phyloP scores from a whole-genome alignment of 106 monocot genomes.

The Dioscorea zingiberensis region DNA sequence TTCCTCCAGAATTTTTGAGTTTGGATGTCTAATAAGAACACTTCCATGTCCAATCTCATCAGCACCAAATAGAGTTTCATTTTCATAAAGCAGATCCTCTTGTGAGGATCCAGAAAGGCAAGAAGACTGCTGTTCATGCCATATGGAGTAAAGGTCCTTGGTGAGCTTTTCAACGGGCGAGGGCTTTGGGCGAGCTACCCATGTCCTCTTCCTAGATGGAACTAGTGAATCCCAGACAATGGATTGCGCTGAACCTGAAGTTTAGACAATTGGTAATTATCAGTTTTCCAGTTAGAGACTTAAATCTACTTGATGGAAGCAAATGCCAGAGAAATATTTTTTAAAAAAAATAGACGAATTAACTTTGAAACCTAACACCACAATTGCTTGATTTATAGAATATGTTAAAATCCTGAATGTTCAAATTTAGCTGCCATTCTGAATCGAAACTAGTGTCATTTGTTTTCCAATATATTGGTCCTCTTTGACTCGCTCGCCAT shows the following conservation, averaged over 20 bases:
- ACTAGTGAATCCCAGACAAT: conserved; percentile 67
- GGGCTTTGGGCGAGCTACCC: conserved; percentile 46
- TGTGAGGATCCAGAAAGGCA: conserved; percentile 52
- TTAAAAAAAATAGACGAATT: too few relatives aligned
- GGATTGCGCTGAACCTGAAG: conserved; percentile 74
- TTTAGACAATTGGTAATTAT: neutral
- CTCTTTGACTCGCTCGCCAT: too few relatives aligned
- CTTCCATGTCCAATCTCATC: conserved; percentile 83
- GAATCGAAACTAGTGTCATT: too few relatives aligned
- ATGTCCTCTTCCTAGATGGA: conserved; percentile 75
- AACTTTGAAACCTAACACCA: too few relatives aligned
- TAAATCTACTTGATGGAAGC: too few relatives aligned
- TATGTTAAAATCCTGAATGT: too few relatives aligned
- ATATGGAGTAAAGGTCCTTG: conserved; percentile 73
- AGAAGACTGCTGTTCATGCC: conserved; percentile 67
- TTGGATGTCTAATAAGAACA: conserved; percentile 65
- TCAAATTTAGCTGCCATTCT: too few relatives aligned
- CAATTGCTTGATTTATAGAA: too few relatives aligned
- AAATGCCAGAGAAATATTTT: too few relatives aligned
- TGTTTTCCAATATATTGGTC: too few relatives aligned
- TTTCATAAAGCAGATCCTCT: conserved; percentile 76
- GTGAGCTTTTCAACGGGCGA: conserved; percentile 88
- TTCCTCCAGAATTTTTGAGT: conserved; percentile 60
- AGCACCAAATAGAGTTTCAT: conserved; percentile 44
- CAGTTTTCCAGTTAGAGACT: too few relatives aligned